Percentiles rank a stretch among this genome's conserved stretches.
These are phyloP conservation scores for Gastrolobium villosum DNA, from an alignment of 306 rosid genomes.

Conservation along the genomic window DNA sequence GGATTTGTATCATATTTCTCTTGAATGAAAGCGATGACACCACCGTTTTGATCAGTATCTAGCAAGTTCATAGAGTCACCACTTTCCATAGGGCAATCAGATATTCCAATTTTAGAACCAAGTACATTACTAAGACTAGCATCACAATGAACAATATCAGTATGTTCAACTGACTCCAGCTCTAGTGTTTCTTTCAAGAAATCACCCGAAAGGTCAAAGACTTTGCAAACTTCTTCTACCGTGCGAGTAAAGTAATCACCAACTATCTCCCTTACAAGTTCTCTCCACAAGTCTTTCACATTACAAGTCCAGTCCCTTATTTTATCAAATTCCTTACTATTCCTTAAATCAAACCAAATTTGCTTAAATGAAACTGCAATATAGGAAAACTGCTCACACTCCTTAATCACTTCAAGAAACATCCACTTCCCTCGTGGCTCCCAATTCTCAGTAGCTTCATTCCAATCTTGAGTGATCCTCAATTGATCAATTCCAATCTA, in stretches of 20 bases:
- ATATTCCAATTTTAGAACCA: constrained; percentile 6
- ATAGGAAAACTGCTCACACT: constrained; percentile 49
- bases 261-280: constrained; percentile 56
- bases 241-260: constrained; percentile 47
- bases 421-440: constrained; percentile 66
- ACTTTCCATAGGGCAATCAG: neutral
- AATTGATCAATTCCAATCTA: constrained; percentile 43
- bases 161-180: constrained; percentile 40
- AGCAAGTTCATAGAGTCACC: neutral
- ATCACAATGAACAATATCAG: constrained; percentile 30
- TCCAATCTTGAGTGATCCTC: constrained; percentile 73
- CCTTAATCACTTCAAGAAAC: constrained; percentile 68
- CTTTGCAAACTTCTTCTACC: too few relatives aligned
- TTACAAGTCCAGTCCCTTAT: constrained; percentile 68
- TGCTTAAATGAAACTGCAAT: constrained; percentile 70
- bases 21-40: constrained; percentile 6
- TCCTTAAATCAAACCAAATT: constrained; percentile 72
- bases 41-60: constrained; percentile 22
- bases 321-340: constrained; percentile 51
- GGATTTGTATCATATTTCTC: neutral
- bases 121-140: neutral
- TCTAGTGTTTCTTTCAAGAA: too few relatives aligned
- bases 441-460: constrained; percentile 64
- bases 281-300: constrained; percentile 63
- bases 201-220: too few relatives aligned